Base-by-base conservation (phyloP, 306 rosid genomes). In the Sesbania bispinosa region DNA sequence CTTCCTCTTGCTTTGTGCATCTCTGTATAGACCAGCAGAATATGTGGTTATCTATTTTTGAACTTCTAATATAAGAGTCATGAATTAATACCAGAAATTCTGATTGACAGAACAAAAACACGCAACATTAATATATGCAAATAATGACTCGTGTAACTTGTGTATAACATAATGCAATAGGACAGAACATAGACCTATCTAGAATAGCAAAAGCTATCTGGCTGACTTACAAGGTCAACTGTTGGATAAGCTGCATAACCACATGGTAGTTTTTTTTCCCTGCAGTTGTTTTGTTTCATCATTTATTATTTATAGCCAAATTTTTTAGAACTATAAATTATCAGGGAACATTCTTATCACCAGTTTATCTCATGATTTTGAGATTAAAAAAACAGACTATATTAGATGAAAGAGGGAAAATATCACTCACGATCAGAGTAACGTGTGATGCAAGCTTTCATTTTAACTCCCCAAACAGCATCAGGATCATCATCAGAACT, bases 391-490 rank as follows among this genome's bases (percentile, higher is more conserved):
- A 47, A 41, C 4, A 66, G 19, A 53, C 23, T 14, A 69, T 38
- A 51, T 66, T 65, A 58, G 10, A 65, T 45, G 57, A 62, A 73
- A 58, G 29, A 62, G 67, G 21, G 60, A 59, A 64, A 64, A 38
- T 69, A 61, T 67, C 29, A 85, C 97, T 83, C 73, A 93, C 92
- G 89, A n/a, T 88, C 82, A 27, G 96, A 69, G 80, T 93, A 90
- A 50, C 82, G 83, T 21, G 96, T 64, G 79, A 93, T 90, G 84
- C 97, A 93, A 77, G 89, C 86, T 83, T 93, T 85, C 97, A 93
- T 90, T 39, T 78, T 85, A 65, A 88, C 89, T 59, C 88, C 92
- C 96, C 91, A 85, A 36, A 86, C 86, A 33, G 90, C 90, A 85
- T 93, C 94, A 10, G 97, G 94, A 81, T 93, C 96, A 59, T 85